Base-by-base conservation (phyloP, 1,139 yeast genomes). In the Pneumocystis carinii region DNA sequence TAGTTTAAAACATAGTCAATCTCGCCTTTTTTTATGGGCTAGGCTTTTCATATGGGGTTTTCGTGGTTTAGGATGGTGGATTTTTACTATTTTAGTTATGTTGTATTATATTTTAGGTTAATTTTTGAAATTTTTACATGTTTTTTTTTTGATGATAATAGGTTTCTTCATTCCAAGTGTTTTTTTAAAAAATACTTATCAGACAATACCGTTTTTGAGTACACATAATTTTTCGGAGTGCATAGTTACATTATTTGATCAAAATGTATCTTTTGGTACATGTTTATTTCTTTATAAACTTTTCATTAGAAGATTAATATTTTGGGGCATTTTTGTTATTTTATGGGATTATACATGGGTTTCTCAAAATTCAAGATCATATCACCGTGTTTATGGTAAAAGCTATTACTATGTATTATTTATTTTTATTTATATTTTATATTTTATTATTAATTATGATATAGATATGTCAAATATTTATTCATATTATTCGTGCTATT, bases 1-100 rank as follows among this genome's bases (percentile, higher is more conserved):
- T 36, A 17, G 60, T 24, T n/a, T 32, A 27, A 19, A 41, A 27
- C 64, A 59, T 48, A 48, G 6, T 48, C 19, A n/a, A 24, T 24
- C 55, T 24, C 35, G 27, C 19, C 7, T n/a, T 8, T 48, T 39
- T 19, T 42, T 59, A 24, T 12, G 15, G 12, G 29, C 65, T 29
- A 17, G 55, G 53, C 35, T 62, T 10, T 19, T 37, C 7, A 37
- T 66, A 6, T 66, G 68, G 68, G 19, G 39, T 17, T 12, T 66
- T 12, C 61, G 68, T 2, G 68, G 68, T 8, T 24, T 35, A 5
- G 14, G 59, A 10, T 66, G 68, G 67, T 63, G 66, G 64, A 4
- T n/a, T 14, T 17, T 65, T 39, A 39, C 59, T 27, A 10, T 65
- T 6, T 32, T 48, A 3, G 37, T 56, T 12, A 35, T 65, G 19